Evolutionary conservation across 1,284 basidiomycete genomes (phyloP).

Genomic region (Vanrija humicola): DNA sequence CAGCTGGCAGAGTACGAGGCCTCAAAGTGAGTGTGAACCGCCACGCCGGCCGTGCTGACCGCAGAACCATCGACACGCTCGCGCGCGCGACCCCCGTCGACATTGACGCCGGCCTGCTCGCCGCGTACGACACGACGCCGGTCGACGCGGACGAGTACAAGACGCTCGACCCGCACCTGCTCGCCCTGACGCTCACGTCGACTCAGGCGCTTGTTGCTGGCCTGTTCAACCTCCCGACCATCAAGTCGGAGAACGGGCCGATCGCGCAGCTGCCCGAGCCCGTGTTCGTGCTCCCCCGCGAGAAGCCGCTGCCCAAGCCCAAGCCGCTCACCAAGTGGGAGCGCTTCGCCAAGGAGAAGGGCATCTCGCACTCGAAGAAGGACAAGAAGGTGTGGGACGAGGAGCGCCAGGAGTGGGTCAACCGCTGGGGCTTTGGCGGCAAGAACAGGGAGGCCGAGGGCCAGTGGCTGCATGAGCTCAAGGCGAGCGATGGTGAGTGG

Average conservation of each 20-base stretch:
- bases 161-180: constrained; percentile 76
- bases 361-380: constrained; percentile 74
- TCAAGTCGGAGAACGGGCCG: constrained; percentile 73
- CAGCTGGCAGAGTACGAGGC: constrained; percentile 39
- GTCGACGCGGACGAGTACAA: constrained; percentile 74
- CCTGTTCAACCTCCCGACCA: constrained; percentile 77
- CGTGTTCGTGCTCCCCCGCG: constrained; percentile 71
- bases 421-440: constrained; percentile 84
- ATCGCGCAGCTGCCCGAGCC: constrained; percentile 76
- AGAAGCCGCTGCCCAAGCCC: constrained; percentile 88
- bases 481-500: constrained; percentile 70
- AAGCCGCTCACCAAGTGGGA: constrained; percentile 97
- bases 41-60: neutral
- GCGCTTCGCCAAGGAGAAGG: constrained; percentile 88
- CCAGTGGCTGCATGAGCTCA: constrained; percentile 91
- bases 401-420: constrained; percentile 87
- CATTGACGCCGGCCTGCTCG: constrained; percentile 76
- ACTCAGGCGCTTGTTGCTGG: constrained; percentile 74
- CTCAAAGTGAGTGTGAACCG: constrained; percentile 27
- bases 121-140: constrained; percentile 81
- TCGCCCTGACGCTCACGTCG: constrained; percentile 76
- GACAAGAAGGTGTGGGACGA: constrained; percentile 93
- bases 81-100: constrained; percentile 77
- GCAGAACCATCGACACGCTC: constrained; percentile 47
- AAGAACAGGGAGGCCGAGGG: constrained; percentile 85